Evolutionary conservation across 495 filamentous ascomycete species (phyloP).

Genomic region (Daldinia loculata): DNA sequence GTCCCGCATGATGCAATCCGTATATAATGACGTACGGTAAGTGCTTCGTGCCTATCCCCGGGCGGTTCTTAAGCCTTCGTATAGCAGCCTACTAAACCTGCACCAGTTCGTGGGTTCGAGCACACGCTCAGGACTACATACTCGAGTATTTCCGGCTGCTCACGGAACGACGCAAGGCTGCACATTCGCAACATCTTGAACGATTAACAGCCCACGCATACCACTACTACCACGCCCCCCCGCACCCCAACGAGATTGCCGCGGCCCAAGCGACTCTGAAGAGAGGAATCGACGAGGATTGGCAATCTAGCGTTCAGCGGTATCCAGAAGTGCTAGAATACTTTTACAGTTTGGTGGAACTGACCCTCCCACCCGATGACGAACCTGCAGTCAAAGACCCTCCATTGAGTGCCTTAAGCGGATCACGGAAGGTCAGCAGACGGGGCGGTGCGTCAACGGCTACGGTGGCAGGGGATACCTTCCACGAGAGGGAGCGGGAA

Average conservation of each 20-base stretch:
- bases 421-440: constrained; percentile 51
- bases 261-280: constrained; percentile 68
- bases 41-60: constrained; percentile 23
- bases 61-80: constrained; percentile 17
- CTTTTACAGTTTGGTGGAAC: constrained; percentile 70
- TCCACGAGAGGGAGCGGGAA: constrained; percentile 41
- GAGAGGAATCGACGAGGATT: constrained; percentile 77
- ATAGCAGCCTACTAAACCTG: constrained; percentile 38
- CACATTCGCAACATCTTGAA: constrained; percentile 63
- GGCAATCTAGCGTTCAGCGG: constrained; percentile 70
- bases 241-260: constrained; percentile 65
- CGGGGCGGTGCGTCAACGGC: constrained; percentile 45
- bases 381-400: constrained; percentile 63
- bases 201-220: constrained; percentile 65
- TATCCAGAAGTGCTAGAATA: constrained; percentile 80
- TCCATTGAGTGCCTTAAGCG: constrained; percentile 61
- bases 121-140: constrained; percentile 74
- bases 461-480: constrained; percentile 38
- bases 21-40: constrained; percentile 72
- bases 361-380: constrained; percentile 64
- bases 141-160: constrained; percentile 71
- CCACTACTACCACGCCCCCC: constrained; percentile 63
- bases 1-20: constrained; percentile 66
- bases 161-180: constrained; percentile 66
- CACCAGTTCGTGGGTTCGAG: constrained; percentile 70